Percentiles rank a stretch among this genome's conserved stretches.
Conservation (phyloP, 495 filamentous ascomycete species). For the Podospora bellae-mahoneyi region DNA sequence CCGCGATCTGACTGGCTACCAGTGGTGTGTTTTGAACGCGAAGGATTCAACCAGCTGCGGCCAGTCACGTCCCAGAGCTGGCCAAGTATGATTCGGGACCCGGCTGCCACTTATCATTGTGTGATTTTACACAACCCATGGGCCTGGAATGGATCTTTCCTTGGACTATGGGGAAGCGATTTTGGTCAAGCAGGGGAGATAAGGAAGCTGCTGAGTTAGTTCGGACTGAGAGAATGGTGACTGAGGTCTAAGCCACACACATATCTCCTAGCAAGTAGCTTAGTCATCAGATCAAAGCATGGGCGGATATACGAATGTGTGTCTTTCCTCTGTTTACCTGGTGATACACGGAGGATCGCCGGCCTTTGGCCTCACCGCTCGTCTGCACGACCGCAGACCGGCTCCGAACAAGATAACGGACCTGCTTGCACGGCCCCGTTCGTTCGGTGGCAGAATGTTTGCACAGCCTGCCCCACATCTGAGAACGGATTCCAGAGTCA, state of each 20-base stretch:
- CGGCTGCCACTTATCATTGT: neutral
- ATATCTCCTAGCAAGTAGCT: neutral
- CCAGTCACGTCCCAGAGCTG: neutral
- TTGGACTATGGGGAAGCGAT: no score
- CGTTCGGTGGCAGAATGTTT: neutral
- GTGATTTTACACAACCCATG: neutral
- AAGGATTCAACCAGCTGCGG: conserved; percentile 8
- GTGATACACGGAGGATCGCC: neutral
- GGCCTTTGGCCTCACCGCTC: conserved; percentile 2
- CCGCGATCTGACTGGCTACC: conserved; percentile 5
- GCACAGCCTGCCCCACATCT: conserved; percentile 8
- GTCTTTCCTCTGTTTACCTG: neutral
- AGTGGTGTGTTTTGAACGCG: neutral
- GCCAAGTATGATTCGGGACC: neutral
- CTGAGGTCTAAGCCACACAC: neutral
- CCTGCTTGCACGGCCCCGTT: conserved; percentile 10
- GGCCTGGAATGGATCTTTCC: neutral
- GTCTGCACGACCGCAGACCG: neutral
- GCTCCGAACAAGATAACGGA: conserved; percentile 6
- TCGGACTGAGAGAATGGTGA: neutral
- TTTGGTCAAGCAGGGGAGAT: no score
- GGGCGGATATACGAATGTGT: neutral
- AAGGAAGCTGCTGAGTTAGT: neutral
- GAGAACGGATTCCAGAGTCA: neutral
- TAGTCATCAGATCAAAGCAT: neutral